Percentiles rank a stretch among this genome's conserved stretches.
Evolutionary conservation across 2,329 filamentous ascomycete genomes (phyloP).

Genomic region (Macroventuria anomochaeta): DNA sequence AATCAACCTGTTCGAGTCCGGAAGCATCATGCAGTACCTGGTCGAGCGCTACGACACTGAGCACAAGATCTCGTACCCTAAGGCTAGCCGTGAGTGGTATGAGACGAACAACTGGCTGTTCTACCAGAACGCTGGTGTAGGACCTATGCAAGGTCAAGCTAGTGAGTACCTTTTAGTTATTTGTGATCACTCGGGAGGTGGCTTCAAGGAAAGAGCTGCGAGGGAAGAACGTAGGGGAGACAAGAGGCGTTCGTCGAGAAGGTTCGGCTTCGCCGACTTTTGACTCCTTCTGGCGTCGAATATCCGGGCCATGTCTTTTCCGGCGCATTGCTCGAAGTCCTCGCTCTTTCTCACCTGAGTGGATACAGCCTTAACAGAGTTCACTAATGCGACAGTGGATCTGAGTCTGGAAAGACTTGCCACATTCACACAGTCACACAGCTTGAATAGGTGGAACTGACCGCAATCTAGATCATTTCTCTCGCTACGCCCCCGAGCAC

Average conservation of each 20-base stretch:
- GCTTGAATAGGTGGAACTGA: constrained; percentile 7
- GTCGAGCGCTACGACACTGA: constrained; percentile 81
- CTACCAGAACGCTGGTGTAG: constrained; percentile 77
- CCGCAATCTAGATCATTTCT: constrained; percentile 70
- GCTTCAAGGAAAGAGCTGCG: background rate
- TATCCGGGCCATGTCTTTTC: background rate
- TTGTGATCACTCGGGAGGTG: background rate
- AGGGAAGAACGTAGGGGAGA: too few species aligned
- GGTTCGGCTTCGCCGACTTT: background rate
- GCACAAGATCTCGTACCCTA: constrained; percentile 81
- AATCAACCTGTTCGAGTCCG: constrained; percentile 82
- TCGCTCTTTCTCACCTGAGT: background rate
- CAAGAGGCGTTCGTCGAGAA: background rate
- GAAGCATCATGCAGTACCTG: constrained; percentile 84
- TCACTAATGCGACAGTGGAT: background rate
- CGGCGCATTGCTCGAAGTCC: background rate
- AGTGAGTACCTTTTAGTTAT: constrained; percentile 31
- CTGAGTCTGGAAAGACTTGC: background rate
- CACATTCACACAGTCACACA: background rate
- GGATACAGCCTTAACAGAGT: background rate
- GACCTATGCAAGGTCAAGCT: constrained; percentile 82
- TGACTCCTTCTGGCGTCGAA: too few species aligned
- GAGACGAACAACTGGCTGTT: constrained; percentile 77
- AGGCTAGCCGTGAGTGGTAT: constrained; percentile 74
- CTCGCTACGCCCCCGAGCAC: constrained; percentile 78